Conservation (phyloP, 2,329 filamentous ascomycete genomes). For the Acrocalymma vagum region DNA sequence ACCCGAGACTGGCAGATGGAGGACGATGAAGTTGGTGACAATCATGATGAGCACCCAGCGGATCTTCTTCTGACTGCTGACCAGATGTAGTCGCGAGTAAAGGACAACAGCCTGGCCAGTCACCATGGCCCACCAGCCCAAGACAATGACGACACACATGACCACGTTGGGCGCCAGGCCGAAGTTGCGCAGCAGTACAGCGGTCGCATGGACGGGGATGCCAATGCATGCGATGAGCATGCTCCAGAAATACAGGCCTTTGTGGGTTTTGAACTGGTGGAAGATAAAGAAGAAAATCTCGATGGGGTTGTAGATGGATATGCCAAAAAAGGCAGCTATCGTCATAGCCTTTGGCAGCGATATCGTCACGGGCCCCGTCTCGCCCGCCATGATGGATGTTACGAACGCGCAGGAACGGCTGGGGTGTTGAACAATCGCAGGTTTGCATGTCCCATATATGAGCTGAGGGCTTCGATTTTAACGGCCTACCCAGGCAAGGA, state of each 20-base stretch:
- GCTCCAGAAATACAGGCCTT: constrained; percentile 59
- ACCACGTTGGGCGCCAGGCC: constrained; percentile 46
- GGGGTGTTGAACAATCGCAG: too few relatives aligned
- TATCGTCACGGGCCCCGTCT: too few relatives aligned
- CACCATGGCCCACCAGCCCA: constrained; percentile 69
- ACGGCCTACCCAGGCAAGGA: too few relatives aligned
- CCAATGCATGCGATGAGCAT: constrained; percentile 53
- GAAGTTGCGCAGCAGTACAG: constrained; percentile 54
- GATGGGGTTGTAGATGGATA: constrained; percentile 47
- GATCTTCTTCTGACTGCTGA: constrained; percentile 60
- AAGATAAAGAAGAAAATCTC: constrained; percentile 56
- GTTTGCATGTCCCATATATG: too few relatives aligned
- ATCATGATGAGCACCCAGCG: constrained; percentile 64
- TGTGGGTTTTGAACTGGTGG: constrained; percentile 53
- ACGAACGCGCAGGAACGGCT: too few relatives aligned
- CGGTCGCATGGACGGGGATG: constrained; percentile 54
- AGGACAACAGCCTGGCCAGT: constrained; percentile 68
- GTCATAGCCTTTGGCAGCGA: constrained; percentile 13
- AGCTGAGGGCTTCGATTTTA: too few relatives aligned
- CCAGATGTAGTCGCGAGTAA: constrained; percentile 68
- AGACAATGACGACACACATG: constrained; percentile 53
- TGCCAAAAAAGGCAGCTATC: constrained; percentile 29
- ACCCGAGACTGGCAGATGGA: constrained; percentile 63
- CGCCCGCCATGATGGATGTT: too few relatives aligned
- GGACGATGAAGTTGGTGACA: constrained; percentile 59